These are phyloP conservation scores for Mucor indicus DNA, from an alignment of 371 early-diverging fungal species.

Conservation along the genomic window DNA sequence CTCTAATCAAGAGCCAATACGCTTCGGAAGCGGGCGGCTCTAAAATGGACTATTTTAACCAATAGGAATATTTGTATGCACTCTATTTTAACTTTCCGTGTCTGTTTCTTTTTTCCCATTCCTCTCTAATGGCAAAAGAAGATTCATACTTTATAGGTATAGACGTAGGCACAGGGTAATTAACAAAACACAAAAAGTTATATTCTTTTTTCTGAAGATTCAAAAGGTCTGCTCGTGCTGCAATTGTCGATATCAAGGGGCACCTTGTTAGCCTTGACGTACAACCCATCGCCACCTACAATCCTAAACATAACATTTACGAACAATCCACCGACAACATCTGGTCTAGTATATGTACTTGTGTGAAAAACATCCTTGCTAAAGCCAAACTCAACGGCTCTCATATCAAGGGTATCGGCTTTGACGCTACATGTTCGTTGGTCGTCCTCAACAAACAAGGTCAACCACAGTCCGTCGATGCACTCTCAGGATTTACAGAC, in stretches of 20 bases:
- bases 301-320: slow-evolving; percentile 55
- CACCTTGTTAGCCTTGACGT: slow-evolving; percentile 47
- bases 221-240: slow-evolving; percentile 57
- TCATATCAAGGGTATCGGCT: slow-evolving; percentile 63
- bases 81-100: too few species aligned
- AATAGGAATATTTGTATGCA: too few species aligned
- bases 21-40: too few species aligned
- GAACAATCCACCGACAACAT: slow-evolving; percentile 72
- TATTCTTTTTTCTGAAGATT: neutral
- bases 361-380: slow-evolving; percentile 41
- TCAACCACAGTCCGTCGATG: slow-evolving; percentile 51
- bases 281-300: slow-evolving; percentile 41
- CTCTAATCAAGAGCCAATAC: too few species aligned
- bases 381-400: slow-evolving; percentile 28
- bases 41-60: too few species aligned
- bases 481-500: slow-evolving; percentile 33
- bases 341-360: slow-evolving; percentile 56
- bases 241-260: slow-evolving; percentile 54
- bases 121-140: too few species aligned
- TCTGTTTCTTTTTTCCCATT: too few species aligned
- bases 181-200: neutral
- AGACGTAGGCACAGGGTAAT: slow-evolving; percentile 70
- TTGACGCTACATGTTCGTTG: slow-evolving; percentile 78
- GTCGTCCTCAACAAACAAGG: slow-evolving; percentile 56
- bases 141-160: slow-evolving; percentile 59